Evolutionary conservation across 75 land plant species (phyloP).

Genomic region (Ceratopteris richardii): DNA sequence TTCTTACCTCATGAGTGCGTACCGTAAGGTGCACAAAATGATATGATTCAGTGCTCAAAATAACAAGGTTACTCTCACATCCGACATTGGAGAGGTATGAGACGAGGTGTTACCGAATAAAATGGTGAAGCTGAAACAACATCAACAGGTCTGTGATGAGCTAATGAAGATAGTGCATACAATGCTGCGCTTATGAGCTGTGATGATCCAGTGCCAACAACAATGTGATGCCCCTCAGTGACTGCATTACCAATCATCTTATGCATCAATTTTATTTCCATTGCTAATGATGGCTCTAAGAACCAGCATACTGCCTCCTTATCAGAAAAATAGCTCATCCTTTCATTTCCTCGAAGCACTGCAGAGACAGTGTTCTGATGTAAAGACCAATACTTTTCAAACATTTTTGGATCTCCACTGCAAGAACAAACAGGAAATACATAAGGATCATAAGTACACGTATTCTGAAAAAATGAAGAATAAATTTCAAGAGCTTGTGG

Average conservation of each 20-base stretch:
- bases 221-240: conserved; percentile 46
- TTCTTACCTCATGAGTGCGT: too few relatives aligned
- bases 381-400: conserved; percentile 54
- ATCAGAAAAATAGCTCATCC: conserved; percentile 83
- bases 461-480: not conserved
- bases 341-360: conserved; percentile 61
- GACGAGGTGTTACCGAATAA: conserved; percentile 68
- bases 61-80: too few relatives aligned
- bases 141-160: conserved; percentile 32
- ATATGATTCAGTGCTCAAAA: too few relatives aligned
- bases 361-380: conserved; percentile 37
- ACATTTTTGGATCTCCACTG: conserved; percentile 98
- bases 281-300: conserved; percentile 58
- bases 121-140: conserved; percentile 74
- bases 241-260: conserved; percentile 72
- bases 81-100: too few relatives aligned
- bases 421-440: conserved; percentile 9
- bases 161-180: conserved; percentile 46
- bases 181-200: conserved; percentile 83
- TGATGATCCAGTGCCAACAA: conserved; percentile 83
- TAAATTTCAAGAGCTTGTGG: not conserved
- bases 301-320: conserved; percentile 60
- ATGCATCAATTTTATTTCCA: conserved; percentile 48
- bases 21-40: too few relatives aligned
- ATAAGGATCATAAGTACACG: not conserved